Evolutionary conservation across 2,329 filamentous ascomycete genomes (phyloP).

Genomic region (Apiospora saccharicola): DNA sequence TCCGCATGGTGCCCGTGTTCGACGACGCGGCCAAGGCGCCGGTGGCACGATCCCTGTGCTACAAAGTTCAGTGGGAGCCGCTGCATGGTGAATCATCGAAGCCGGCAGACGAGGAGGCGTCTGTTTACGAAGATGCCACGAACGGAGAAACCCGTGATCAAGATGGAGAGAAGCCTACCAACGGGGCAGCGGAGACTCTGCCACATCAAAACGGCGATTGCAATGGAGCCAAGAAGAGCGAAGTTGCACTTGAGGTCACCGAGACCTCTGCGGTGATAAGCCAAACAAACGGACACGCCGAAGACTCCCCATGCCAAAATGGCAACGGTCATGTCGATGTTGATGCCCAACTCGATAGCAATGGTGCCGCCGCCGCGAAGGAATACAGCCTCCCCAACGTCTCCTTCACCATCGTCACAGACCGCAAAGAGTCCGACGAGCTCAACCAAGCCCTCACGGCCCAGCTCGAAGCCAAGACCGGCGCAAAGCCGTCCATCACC

Average conservation of each 20-base stretch:
- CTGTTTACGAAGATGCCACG: not conserved
- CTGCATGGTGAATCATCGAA: not conserved
- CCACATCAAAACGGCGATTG: not conserved
- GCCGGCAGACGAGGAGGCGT: not conserved
- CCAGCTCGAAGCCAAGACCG: not conserved
- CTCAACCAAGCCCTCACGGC: not conserved
- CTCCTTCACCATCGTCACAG: not conserved
- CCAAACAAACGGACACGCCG: not conserved
- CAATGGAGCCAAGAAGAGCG: not conserved
- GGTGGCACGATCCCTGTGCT: slow-evolving; percentile 27
- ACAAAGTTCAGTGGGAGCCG: slow-evolving; percentile 35
- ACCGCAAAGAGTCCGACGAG: not conserved
- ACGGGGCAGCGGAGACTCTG: not conserved
- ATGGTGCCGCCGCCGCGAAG: not conserved
- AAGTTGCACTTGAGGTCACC: not conserved
- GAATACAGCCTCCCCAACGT: not conserved
- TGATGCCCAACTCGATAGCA: not conserved
- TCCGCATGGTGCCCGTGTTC: slow-evolving; percentile 8
- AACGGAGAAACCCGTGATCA: not conserved
- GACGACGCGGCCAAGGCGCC: not conserved
- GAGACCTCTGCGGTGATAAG: not conserved
- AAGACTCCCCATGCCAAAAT: not conserved
- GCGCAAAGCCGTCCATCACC: not conserved
- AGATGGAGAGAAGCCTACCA: not conserved
- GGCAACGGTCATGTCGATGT: not conserved